These are phyloP conservation scores for Coniosporium tulheliwenetii DNA, from an alignment of 2,329 filamentous ascomycete genomes.

Conservation along the genomic window DNA sequence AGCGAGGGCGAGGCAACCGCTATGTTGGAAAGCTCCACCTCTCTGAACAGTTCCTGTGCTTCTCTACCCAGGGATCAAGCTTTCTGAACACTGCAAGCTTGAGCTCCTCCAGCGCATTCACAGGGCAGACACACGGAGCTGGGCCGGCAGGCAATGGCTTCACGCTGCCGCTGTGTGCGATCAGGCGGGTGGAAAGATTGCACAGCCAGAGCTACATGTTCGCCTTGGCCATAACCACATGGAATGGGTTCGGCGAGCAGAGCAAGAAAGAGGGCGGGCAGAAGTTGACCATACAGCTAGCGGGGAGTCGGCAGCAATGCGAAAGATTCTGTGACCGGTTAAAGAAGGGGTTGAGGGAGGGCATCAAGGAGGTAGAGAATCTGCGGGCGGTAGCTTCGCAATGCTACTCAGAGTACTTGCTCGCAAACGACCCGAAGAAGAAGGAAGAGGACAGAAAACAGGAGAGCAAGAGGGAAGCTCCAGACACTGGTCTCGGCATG, in stretches of 20 bases:
- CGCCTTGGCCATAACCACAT: conserved; percentile 84
- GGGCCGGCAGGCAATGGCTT: conserved; percentile 93
- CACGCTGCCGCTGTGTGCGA: conserved; percentile 80
- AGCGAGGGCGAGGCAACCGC: conserved; percentile 57
- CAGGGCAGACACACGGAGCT: conserved; percentile 81
- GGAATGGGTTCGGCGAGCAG: conserved; percentile 45
- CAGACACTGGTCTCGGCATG: conserved; percentile 89
- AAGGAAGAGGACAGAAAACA: conserved; percentile 6
- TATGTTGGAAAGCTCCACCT: conserved; percentile 88
- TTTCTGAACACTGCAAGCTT: conserved; percentile 69
- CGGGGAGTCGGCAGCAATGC: conserved; percentile 74
- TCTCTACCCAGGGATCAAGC: conserved; percentile 83
- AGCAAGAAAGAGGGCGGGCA: conserved; percentile 38
- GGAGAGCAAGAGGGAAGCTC: conserved; percentile 34
- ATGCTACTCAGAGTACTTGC: conserved; percentile 45
- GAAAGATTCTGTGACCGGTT: conserved; percentile 93
- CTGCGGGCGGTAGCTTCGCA: conserved; percentile 65
- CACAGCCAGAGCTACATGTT: conserved; percentile 89
- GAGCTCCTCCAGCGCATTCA: conserved; percentile 68
- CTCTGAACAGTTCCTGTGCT: conserved; percentile 89
- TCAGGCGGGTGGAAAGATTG: conserved; percentile 79
- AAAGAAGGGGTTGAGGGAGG: conserved; percentile 75
- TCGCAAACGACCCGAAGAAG: conserved; percentile 35
- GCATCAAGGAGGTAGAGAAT: conserved; percentile 75
- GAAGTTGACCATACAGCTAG: conserved; percentile 80